Conservation (phyloP, 2,329 filamentous ascomycete genomes). For the Rutstroemia sp. region DNA sequence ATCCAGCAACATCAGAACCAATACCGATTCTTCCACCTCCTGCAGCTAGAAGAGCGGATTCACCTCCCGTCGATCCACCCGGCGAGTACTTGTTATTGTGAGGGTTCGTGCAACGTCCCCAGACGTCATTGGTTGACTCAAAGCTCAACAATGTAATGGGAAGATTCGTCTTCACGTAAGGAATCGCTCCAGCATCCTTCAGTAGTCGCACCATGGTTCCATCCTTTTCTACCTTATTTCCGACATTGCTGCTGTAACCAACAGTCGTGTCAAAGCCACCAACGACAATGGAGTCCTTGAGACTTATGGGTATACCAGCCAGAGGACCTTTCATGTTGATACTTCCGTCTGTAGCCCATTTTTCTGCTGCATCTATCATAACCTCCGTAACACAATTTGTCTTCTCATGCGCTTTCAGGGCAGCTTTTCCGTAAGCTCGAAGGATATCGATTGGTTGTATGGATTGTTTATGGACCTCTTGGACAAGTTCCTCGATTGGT, state of each 20-base stretch:
- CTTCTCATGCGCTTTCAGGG: slow-evolving; percentile 72
- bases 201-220: slow-evolving; percentile 68
- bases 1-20: slow-evolving; percentile 81
- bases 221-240: slow-evolving; percentile 69
- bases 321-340: slow-evolving; percentile 74
- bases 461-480: slow-evolving; percentile 64
- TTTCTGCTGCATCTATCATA: slow-evolving; percentile 69
- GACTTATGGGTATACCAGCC: slow-evolving; percentile 76
- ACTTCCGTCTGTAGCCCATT: slow-evolving; percentile 52
- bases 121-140: slow-evolving; percentile 52
- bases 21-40: slow-evolving; percentile 79
- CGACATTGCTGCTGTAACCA: slow-evolving; percentile 67
- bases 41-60: slow-evolving; percentile 73
- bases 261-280: slow-evolving; percentile 79
- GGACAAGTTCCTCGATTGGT: slow-evolving; percentile 71
- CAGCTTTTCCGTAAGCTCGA: slow-evolving; percentile 80
- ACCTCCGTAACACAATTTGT: slow-evolving; percentile 90
- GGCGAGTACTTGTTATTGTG: slow-evolving; percentile 80
- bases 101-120: slow-evolving; percentile 77
- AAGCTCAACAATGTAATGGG: slow-evolving; percentile 58
- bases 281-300: slow-evolving; percentile 77
- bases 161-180: slow-evolving; percentile 88
- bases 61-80: slow-evolving; percentile 68
- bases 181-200: slow-evolving; percentile 81
- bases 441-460: slow-evolving; percentile 66